phyloP scores from a whole-genome alignment of 2,329 filamentous ascomycete species.

The Ceratocystis lukuohia region DNA sequence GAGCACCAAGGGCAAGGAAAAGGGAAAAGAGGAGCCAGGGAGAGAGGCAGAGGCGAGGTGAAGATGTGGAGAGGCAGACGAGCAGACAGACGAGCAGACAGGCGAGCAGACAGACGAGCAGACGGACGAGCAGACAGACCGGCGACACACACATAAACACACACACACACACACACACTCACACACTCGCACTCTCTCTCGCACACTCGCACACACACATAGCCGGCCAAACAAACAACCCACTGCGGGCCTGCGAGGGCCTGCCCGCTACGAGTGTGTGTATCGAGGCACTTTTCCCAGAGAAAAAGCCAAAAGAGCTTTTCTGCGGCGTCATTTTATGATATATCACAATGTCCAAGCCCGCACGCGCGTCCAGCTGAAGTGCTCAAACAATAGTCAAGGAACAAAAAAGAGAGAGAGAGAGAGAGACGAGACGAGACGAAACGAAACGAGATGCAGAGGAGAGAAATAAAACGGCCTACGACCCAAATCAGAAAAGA shows the following conservation, averaged over 20 bases:
- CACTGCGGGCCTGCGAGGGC: neutral
- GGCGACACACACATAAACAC: neutral
- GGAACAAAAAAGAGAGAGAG: neutral
- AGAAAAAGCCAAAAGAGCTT: neutral
- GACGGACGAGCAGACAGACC: neutral
- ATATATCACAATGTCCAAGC: conserved; percentile 1
- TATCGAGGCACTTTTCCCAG: no score
- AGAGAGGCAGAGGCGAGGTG: neutral
- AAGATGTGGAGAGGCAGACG: neutral
- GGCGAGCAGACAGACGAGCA: neutral
- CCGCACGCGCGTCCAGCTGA: neutral
- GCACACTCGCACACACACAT: neutral
- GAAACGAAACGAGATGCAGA: neutral
- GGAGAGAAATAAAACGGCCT: neutral
- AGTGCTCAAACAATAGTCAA: neutral
- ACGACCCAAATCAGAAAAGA: no score
- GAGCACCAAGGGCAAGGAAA: neutral
- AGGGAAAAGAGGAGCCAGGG: neutral
- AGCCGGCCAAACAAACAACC: neutral
- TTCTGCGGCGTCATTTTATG: neutral
- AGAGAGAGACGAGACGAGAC: neutral
- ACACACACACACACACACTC: neutral
- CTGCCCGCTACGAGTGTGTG: no score
- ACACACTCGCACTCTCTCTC: no score
- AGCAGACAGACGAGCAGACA: neutral